These are phyloP conservation scores for Chlamydomonas sphaeroides DNA, from an alignment of 139 green algal species.

Conservation along the genomic window DNA sequence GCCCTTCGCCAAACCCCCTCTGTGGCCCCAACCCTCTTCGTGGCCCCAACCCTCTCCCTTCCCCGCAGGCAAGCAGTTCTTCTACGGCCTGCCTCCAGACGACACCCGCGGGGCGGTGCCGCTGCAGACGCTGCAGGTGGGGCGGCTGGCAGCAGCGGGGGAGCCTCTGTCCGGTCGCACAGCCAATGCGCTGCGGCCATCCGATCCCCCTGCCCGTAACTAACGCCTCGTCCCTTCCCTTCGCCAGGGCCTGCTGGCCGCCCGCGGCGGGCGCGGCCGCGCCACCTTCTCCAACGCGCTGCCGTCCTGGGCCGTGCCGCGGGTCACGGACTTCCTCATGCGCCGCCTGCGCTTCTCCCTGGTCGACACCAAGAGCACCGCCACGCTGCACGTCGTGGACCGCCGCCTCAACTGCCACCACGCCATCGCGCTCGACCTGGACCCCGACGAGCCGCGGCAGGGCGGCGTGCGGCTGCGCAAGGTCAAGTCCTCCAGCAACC, in stretches of 20 bases:
- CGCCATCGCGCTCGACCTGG: not conserved
- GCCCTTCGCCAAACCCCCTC: not conserved
- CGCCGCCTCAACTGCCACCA: slow-evolving; percentile 6
- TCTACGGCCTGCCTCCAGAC: not conserved
- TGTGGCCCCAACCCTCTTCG: too few relatives aligned
- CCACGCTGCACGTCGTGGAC: slow-evolving; percentile 21
- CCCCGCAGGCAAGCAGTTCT: slow-evolving; percentile 31
- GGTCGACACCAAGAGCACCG: slow-evolving; percentile 12
- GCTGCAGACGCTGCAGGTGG: not conserved
- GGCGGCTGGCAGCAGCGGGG: too few relatives aligned
- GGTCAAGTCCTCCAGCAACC: not conserved
- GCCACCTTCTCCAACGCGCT: not conserved
- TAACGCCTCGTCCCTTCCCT: too few relatives aligned
- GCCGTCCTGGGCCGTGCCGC: not conserved
- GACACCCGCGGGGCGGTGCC: not conserved
- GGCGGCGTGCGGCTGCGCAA: not conserved
- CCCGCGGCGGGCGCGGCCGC: not conserved
- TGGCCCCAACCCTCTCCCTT: not conserved
- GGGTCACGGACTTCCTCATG: not conserved
- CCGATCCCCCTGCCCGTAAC: too few relatives aligned
- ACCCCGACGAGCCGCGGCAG: too few relatives aligned
- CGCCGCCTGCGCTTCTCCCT: not conserved
- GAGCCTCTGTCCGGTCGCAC: too few relatives aligned
- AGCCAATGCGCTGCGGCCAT: too few relatives aligned
- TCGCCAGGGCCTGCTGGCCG: too few relatives aligned